Base-by-base conservation (phyloP, 805 yeast species). In the Kodamaea kaohsiungensis region DNA sequence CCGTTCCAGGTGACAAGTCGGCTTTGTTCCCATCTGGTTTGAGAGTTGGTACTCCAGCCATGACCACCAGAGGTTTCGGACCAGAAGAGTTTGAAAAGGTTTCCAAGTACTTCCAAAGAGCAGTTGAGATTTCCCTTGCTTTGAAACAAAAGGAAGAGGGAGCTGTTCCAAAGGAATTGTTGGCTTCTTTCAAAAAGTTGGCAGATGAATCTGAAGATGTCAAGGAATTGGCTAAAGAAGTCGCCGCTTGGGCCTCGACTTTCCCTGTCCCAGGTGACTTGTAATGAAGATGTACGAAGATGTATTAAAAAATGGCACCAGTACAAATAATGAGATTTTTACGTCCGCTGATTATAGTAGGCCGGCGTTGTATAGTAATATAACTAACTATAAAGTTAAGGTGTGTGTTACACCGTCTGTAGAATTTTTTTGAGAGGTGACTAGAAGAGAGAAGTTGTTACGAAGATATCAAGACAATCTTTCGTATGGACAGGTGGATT, bases 21-120 rank as follows among this genome's bases (percentile, higher is more conserved):
- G 99, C 99, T 35, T 80, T 93, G 57, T 91, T 89, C 70, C 99
- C 99, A 66, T 90, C 96, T 57, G 99, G 99, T 64, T 79, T 93
- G 61, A 88, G 99, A 79, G 88, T 93, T 57, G 99, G 99, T 65
- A 89, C 98, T 15, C 99, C 99, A 55, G 98, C 98, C 48, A 93
- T 93, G 98, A 88, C 98, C 53, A 91, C 98, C 56, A 90, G 99
- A 79, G 99, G 99, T 62, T 84, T 91, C 65, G 89, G 91, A 56
- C 91, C 89, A 72, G 86, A 78, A 56, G 98, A 95, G 70, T 95
- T 93, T 73, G 81, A 74, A 64, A 84, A 81, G 67, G 88, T 93
- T 65, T 96, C 86, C 52, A 77, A 79, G 60, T 92, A 85, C 82
- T 89, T 90, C 72, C 91, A 87, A 79, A 77, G 73, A 65, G 91